Base-by-base conservation (phyloP, 2,329 filamentous ascomycete genomes). In the Pestalotiopsis sp. region DNA sequence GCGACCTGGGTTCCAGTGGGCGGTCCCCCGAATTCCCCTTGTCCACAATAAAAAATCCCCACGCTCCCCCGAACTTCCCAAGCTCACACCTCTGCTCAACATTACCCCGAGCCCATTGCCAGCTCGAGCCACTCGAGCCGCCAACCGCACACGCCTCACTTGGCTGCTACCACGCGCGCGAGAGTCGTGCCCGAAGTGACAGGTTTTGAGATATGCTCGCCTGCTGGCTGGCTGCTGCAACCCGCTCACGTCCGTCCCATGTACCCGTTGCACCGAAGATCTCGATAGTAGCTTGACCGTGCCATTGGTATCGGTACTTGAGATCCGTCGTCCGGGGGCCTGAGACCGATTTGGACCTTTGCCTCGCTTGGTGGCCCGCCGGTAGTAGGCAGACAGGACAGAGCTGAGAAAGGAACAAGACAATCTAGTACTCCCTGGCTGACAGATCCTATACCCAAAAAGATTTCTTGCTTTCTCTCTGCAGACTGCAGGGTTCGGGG, bases 81-180 rank as follows among this genome's bases (percentile, higher is more conserved):
- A 71, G 68, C 66, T 68, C 68, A 73, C 76, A 73, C 74, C 45
- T 82, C 81, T 80, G 75, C 79, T 77, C 80, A 84, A 79, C 81
- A 84, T 84, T 83, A 83, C 75, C 82, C 83, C 81, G 82, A 84
- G 77, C 75, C 69, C 65, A 71, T 68, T 62, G 49, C 68, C 66
- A 40, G 58, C 31, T 52, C 52, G 52, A 52, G 45, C 45, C 45
- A 52, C 45, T 52, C 17, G 45, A n/a, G 45, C 45, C 45, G 45
- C 45, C 45, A 52, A 52, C 45, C 45, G 45, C 45, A 20, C 45
- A 23, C 45, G 45, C 45, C 45, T 52, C 45, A 57, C 60, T 73
- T 36, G 31, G 74, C 72, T 64, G 75, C 76, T 75, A 70, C 69
- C 72, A 71, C 73, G 73, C 72, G 70, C 70, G 49, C 59, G 70